Evolutionary conservation across 2,329 filamentous ascomycete genomes (phyloP), one percentile per base, ranked within the genome.

Genomic region (Ceratocystis destructans): DNA sequence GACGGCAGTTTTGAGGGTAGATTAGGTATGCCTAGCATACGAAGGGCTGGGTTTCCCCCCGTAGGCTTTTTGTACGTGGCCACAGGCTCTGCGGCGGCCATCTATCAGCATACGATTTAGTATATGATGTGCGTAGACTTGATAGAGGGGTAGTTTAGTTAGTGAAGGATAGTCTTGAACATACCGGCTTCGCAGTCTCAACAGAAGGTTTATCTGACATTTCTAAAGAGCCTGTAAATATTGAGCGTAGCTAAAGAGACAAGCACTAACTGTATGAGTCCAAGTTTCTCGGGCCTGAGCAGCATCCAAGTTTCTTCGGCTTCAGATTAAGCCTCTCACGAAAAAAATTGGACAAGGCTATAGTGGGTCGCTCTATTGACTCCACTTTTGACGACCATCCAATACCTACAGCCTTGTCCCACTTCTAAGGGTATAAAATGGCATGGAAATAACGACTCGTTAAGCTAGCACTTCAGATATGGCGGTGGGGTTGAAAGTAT

Each of bases 1-100:
- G 93, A 97, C 6, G 94, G 94, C 20, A 99, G 84, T 76, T 86
- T 90, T 71, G 86, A 82, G 68, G 89, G 88, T 69, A 96, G 83
- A 70, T 87, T 88, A 63, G 93, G 93, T 67, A 99, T 79, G 67
- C 93, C 93, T 78, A 94, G 85, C 82, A 89, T 88, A 69, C 83
- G 84, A 72, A 90, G 83, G 65, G 85, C 88, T 55, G 87, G 87
- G 76, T 93, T 93, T 62, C 82, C 68, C 15, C 33, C 57, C 37
- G 46, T 66, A 28, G 64, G 64, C 41, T 65, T 65, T 44, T 68
- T 68, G 57, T 67, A 67, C 20, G 64, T 64, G 15, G 62, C 61
- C 6, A 31, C 50, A 45, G 22, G 50, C n/a, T 55, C 63, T 45
- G 59, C 20, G 17, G 62, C 64, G 46, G 48, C 48, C 48, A 12